Evolutionary conservation across 176 grass and related monocot genomes (phyloP).

Genomic region (Saccharum spontaneum): DNA sequence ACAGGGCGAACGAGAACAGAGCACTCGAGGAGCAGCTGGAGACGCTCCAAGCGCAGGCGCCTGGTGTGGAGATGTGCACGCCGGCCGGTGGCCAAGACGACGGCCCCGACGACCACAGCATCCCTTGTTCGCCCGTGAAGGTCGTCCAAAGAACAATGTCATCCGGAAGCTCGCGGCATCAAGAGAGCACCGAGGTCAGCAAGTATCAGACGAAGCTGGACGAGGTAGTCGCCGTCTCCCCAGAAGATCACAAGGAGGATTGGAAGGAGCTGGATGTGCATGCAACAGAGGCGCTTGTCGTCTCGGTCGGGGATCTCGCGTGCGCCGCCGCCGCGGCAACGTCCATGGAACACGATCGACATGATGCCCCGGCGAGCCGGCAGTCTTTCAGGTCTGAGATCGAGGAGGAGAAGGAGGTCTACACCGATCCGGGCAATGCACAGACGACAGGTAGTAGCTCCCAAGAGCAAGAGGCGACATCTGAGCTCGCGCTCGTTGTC

Average conservation of each 20-base stretch:
- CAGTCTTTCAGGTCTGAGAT: conserved; percentile 31
- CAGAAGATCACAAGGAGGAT: not conserved
- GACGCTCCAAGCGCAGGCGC: not conserved
- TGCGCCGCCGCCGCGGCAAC: not conserved
- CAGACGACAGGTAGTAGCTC: conserved; percentile 18
- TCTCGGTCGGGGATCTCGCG: not conserved
- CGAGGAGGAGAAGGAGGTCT: conserved; percentile 65
- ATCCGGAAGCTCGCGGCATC: not conserved
- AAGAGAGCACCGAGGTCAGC: not conserved
- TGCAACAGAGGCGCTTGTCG: not conserved
- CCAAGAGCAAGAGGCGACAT: conserved; percentile 23
- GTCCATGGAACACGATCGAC: not conserved
- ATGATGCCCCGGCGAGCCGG: not conserved
- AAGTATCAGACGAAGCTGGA: conserved; percentile 18
- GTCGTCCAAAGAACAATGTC: not conserved
- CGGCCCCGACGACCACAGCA: not conserved
- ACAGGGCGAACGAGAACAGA: conserved; percentile 45
- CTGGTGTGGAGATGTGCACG: not conserved
- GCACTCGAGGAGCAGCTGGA: conserved; percentile 51
- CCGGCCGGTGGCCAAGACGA: not conserved
- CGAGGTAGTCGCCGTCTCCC: conserved; percentile 22
- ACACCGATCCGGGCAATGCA: conserved; percentile 39
- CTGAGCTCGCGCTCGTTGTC: not conserved
- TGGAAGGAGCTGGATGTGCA: not conserved
- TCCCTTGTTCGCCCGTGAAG: conserved; percentile 24